Evolutionary conservation across 495 filamentous ascomycete genomes (phyloP).

Genomic region (Aspergillus olivimuriae): DNA sequence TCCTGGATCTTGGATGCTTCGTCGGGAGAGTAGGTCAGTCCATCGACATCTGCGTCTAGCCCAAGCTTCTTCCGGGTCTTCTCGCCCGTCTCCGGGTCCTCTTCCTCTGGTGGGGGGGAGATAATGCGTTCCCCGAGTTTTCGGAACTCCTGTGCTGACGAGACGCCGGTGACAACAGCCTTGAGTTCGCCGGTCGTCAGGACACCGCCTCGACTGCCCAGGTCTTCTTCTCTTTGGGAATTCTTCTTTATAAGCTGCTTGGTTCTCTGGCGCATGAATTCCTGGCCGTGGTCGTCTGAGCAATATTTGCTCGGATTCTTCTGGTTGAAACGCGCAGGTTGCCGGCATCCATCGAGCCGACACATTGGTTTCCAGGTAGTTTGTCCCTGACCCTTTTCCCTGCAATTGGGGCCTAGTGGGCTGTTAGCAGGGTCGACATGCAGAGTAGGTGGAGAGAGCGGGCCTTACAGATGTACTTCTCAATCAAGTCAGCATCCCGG

Average conservation of each 20-base stretch:
- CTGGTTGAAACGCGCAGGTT: slow-evolving; percentile 49
- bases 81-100: slow-evolving; percentile 30
- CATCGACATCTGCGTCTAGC: slow-evolving; percentile 25
- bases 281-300: slow-evolving; percentile 55
- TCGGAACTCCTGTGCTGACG: slow-evolving; percentile 48
- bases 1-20: slow-evolving; percentile 38
- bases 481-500: slow-evolving; percentile 57
- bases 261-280: slow-evolving; percentile 48
- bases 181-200: slow-evolving; percentile 54
- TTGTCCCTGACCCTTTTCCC: slow-evolving; percentile 40
- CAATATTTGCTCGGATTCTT: slow-evolving; percentile 60
- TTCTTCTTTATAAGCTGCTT: slow-evolving; percentile 19
- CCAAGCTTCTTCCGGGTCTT: slow-evolving; percentile 73
- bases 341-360: slow-evolving; percentile 51
- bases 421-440: background rate
- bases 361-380: slow-evolving; percentile 71
- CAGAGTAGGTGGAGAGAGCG: background rate
- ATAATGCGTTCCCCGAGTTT: slow-evolving; percentile 49
- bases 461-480: slow-evolving; percentile 60
- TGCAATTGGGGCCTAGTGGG: slow-evolving; percentile 51
- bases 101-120: slow-evolving; percentile 28
- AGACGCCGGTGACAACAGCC: slow-evolving; percentile 41
- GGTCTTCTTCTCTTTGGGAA: slow-evolving; percentile 27
- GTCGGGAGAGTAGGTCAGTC: slow-evolving; percentile 32
- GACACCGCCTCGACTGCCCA: slow-evolving; percentile 50